Evolutionary conservation across 306 rosid genomes (phyloP).

Genomic region (Acacia melanoxylon): DNA sequence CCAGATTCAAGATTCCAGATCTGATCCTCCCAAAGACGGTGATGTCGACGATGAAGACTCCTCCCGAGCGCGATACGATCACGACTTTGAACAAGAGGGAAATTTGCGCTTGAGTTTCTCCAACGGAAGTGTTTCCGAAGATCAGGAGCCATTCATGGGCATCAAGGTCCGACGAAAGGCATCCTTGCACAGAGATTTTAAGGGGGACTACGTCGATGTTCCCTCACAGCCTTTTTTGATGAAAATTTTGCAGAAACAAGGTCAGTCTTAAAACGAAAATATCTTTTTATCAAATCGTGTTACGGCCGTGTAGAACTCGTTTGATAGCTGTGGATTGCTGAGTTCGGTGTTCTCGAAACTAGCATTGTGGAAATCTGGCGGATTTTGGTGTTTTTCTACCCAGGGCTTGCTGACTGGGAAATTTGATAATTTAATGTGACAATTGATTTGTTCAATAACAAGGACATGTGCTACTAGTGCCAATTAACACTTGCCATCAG

Average conservation of each 20-base stretch:
- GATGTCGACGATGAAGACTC: slow-evolving; percentile 25
- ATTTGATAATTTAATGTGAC: background rate
- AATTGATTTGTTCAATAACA: background rate
- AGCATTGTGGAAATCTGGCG: background rate
- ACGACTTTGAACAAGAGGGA: slow-evolving; percentile 22
- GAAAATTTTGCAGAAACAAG: slow-evolving; percentile 69
- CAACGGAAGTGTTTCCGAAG: slow-evolving; percentile 50
- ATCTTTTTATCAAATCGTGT: background rate
- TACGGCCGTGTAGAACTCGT: background rate
- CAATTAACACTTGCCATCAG: background rate
- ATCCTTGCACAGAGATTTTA: slow-evolving; percentile 57
- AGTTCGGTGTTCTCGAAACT: background rate
- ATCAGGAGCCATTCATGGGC: slow-evolving; percentile 77
- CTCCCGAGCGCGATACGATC: slow-evolving; percentile 21
- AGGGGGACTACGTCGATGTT: slow-evolving; percentile 72
- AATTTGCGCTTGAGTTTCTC: slow-evolving; percentile 38
- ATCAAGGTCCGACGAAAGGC: slow-evolving; percentile 65
- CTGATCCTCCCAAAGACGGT: slow-evolving; percentile 36
- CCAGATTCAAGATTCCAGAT: slow-evolving; percentile 47
- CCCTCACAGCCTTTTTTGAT: slow-evolving; percentile 55
- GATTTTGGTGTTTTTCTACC: background rate
- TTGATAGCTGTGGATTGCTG: background rate
- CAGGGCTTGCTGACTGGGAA: background rate
- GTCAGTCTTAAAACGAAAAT: background rate
- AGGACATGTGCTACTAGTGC: background rate